A percentile compares a stretch with the other conserved stretches of the same genome.
These are phyloP conservation scores for Oligophagozyma castellii DNA, from an alignment of 1,139 yeast genomes.

Conservation along the genomic window DNA sequence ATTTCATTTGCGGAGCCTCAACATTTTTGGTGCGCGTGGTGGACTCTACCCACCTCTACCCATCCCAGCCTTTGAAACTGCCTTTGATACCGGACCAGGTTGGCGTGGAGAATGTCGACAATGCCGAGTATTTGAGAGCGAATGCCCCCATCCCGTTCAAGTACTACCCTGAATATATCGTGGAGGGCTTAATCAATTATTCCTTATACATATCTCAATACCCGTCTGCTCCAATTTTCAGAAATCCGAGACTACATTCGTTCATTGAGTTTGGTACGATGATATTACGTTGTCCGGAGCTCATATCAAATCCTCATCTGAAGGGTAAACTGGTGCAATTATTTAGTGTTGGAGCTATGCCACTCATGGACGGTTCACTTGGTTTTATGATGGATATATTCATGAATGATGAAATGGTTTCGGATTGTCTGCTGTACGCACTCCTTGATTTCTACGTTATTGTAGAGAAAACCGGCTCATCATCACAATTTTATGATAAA, in stretches of 20 bases:
- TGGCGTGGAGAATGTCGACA: conserved; percentile 51
- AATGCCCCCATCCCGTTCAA: conserved; percentile 68
- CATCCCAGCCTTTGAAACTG: conserved; percentile 37
- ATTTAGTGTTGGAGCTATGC: conserved; percentile 61
- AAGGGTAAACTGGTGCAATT: conserved; percentile 75
- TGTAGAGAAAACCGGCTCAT: conserved; percentile 92
- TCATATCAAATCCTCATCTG: conserved; percentile 85
- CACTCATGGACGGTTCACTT: conserved; percentile 40
- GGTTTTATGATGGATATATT: conserved; percentile 66
- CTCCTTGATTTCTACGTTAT: conserved; percentile 82
- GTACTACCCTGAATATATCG: conserved; percentile 70
- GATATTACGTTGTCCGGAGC: conserved; percentile 71
- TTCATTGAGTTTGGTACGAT: conserved; percentile 63
- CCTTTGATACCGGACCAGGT: conserved; percentile 47
- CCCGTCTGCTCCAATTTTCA: conserved; percentile 44
- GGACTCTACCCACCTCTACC: conserved; percentile 58
- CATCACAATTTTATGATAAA: conserved; percentile 91
- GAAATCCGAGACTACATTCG: conserved; percentile 38
- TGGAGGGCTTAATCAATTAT: conserved; percentile 75
- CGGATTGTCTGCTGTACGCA: conserved; percentile 61
- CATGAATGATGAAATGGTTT: conserved; percentile 47
- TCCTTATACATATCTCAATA: conserved; percentile 52
- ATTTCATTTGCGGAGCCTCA: conserved; percentile 63
- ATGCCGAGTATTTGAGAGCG: conserved; percentile 50
- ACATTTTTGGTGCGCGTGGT: conserved; percentile 57